phyloP scores from a whole-genome alignment of 2,329 filamentous ascomycete species.

The Keithomyces neogunnii region DNA sequence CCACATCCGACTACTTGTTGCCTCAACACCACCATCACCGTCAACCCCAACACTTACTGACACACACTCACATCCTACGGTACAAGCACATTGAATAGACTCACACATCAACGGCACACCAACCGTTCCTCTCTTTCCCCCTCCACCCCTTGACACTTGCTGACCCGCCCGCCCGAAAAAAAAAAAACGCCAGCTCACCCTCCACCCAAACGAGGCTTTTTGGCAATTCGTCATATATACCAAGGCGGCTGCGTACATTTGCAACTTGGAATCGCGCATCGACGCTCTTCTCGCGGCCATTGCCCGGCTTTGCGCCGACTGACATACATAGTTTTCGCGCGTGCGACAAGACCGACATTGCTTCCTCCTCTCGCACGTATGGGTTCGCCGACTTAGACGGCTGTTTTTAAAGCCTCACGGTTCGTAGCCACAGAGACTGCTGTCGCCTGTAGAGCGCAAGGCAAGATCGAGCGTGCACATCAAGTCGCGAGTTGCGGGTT shows the following conservation, averaged over 20 bases:
- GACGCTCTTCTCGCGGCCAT: neutral
- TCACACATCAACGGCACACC: constrained; percentile 1
- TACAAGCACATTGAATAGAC: neutral
- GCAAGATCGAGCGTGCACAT: neutral
- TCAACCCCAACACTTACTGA: constrained; percentile 1
- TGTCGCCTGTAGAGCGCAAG: neutral
- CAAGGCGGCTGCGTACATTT: neutral
- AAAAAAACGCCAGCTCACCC: neutral
- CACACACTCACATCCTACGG: neutral
- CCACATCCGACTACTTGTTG: neutral
- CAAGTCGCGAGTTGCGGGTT: neutral
- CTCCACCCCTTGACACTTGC: neutral
- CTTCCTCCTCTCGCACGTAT: neutral
- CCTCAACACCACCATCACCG: constrained; percentile 7
- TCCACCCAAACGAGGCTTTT: constrained; percentile 3
- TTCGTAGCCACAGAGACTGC: neutral
- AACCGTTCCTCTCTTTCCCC: neutral
- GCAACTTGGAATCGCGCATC: neutral
- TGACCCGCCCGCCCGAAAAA: neutral
- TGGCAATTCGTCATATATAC: neutral
- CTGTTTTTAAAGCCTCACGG: neutral
- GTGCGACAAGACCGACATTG: neutral
- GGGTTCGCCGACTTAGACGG: neutral
- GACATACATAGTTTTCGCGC: neutral
- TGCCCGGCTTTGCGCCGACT: neutral